These are phyloP conservation scores for Penicillium psychrofluorescens DNA, from an alignment of 495 filamentous ascomycete species.

Conservation along the genomic window DNA sequence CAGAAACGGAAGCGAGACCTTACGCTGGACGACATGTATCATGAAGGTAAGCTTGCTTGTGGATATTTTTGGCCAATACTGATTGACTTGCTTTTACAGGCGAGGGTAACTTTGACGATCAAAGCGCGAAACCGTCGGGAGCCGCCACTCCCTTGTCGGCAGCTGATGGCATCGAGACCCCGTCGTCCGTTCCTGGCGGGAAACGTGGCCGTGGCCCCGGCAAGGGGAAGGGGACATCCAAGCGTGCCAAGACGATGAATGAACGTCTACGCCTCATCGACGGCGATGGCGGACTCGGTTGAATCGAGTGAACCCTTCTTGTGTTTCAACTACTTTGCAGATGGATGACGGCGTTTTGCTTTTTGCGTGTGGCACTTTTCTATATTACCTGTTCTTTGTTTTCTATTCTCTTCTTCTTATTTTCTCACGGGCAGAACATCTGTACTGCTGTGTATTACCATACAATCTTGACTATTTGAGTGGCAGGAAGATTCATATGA, in stretches of 20 bases:
- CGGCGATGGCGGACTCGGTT: slow-evolving; percentile 51
- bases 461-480: slow-evolving; percentile 9
- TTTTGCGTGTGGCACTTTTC: slow-evolving; percentile 2
- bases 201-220: slow-evolving; percentile 48
- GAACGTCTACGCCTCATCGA: slow-evolving; percentile 84
- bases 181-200: slow-evolving; percentile 38
- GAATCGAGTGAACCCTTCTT: slow-evolving; percentile 2
- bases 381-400: slow-evolving; percentile 5
- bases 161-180: slow-evolving; percentile 36
- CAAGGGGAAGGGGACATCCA: slow-evolving; percentile 46
- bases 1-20: slow-evolving; percentile 66
- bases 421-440: slow-evolving; percentile 5
- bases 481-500: too few species aligned
- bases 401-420: slow-evolving; percentile 5
- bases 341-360: slow-evolving; percentile 26
- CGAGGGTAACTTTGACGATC: slow-evolving; percentile 89
- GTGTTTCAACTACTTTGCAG: slow-evolving; percentile 15
- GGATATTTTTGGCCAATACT: slow-evolving; percentile 3
- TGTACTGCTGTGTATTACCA: slow-evolving; percentile 25
- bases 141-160: slow-evolving; percentile 67
- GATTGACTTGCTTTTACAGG: slow-evolving; percentile 44
- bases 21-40: slow-evolving; percentile 94
- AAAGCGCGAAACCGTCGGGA: slow-evolving; percentile 69
- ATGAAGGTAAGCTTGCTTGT: slow-evolving; percentile 61
- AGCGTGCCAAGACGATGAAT: slow-evolving; percentile 89